Percentiles rank a stretch among this genome's conserved stretches.
phyloP scores from a whole-genome alignment of 306 rosid species.

The Glycyrrhiza uralensis region DNA sequence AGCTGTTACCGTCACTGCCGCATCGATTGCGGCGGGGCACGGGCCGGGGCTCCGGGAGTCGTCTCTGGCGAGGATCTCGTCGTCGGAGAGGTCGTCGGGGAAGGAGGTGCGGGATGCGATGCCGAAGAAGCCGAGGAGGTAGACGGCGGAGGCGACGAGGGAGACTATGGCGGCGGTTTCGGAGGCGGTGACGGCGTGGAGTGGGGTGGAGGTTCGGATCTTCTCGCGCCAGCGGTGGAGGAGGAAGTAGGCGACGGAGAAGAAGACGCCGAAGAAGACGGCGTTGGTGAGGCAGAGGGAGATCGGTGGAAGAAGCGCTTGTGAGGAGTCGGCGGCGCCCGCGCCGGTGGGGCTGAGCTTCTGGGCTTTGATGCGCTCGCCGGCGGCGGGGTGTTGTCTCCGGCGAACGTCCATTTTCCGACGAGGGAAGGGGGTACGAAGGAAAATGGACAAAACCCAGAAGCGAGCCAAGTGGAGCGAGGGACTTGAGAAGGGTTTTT shows the following conservation, averaged over 20 bases:
- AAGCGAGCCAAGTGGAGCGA: neutral
- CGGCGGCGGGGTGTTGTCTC: constrained; percentile 26
- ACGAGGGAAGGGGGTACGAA: constrained; percentile 2
- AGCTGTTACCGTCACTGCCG: constrained; percentile 10
- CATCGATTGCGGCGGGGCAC: constrained; percentile 53
- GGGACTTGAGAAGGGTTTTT: neutral
- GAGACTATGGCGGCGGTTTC: constrained; percentile 71
- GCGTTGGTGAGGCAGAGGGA: constrained; percentile 62
- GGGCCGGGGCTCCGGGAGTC: constrained; percentile 41
- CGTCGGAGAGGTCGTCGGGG: constrained; percentile 60
- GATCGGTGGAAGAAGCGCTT: no score
- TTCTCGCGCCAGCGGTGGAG: constrained; percentile 90
- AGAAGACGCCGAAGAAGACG: constrained; percentile 65
- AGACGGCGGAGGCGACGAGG: constrained; percentile 66
- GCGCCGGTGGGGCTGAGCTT: neutral
- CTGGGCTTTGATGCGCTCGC: constrained; percentile 22
- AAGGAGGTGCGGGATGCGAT: constrained; percentile 51
- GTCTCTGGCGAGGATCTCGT: constrained; percentile 41
- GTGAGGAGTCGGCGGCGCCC: neutral
- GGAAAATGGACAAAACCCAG: constrained; percentile 23
- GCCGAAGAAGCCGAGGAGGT: constrained; percentile 91
- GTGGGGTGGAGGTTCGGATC: constrained; percentile 75
- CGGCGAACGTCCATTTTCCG: constrained; percentile 63
- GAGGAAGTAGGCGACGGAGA: constrained; percentile 78
- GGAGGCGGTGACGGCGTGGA: constrained; percentile 58